phyloP scores from a whole-genome alignment of 2,329 filamentous ascomycete species.

The Pseudogymnoascus sp. region DNA sequence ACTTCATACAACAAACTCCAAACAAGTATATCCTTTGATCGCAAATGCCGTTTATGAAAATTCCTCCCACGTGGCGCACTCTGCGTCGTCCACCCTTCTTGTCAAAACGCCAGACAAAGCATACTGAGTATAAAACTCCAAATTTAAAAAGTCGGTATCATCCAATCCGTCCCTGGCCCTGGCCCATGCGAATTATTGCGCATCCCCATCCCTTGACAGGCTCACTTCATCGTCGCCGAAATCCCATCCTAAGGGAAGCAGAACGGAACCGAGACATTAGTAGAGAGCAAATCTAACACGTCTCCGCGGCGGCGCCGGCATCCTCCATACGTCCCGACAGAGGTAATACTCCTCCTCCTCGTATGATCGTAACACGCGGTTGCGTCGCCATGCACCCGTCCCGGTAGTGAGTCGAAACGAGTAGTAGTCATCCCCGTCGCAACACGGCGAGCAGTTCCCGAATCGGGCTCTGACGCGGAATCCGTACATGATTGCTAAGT shows the following conservation, averaged over 20 bases:
- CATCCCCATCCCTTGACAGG: background rate
- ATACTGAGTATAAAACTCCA: background rate
- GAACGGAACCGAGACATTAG: background rate
- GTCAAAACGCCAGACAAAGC: background rate
- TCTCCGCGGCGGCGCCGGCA: background rate
- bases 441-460: background rate
- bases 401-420: background rate
- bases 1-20: background rate
- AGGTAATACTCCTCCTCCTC: background rate
- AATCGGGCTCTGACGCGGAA: background rate
- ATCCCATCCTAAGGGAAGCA: background rate
- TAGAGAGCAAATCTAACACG: background rate
- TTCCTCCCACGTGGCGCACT: background rate
- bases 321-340: background rate
- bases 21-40: background rate
- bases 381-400: background rate
- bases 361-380: background rate
- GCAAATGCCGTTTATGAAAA: background rate
- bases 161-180: too few relatives aligned
- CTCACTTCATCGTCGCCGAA: background rate
- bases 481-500: background rate
- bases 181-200: background rate
- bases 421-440: background rate
- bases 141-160: background rate
- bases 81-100: background rate